Evolutionary conservation across 257 asterid species (phyloP).

Genomic region (Asclepias syriaca): DNA sequence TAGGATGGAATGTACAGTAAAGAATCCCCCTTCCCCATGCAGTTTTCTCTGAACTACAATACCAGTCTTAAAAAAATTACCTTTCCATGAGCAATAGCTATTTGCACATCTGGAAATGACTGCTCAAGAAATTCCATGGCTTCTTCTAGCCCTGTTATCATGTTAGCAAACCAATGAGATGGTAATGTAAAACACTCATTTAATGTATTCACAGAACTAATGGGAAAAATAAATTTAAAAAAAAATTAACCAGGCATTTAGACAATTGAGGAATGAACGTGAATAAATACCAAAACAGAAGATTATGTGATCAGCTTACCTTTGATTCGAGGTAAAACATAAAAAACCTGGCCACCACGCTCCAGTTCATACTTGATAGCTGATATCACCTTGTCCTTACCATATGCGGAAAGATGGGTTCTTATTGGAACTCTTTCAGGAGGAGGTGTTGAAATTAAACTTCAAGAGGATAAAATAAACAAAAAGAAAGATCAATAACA

Average conservation of each 20-base stretch:
- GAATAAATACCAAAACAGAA: not conserved
- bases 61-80: constrained; percentile 27
- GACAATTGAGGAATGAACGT: not conserved
- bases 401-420: constrained; percentile 80
- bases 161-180: constrained; percentile 16
- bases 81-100: constrained; percentile 98
- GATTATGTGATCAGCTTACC: constrained; percentile 35
- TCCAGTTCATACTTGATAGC: constrained; percentile 85
- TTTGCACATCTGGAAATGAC: constrained; percentile 67
- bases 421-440: constrained; percentile 98
- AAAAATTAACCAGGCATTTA: too few relatives aligned
- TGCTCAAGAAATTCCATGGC: constrained; percentile 72
- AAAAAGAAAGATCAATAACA: not conserved
- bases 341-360: constrained; percentile 92
- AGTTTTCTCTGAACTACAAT: not conserved
- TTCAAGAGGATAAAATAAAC: constrained; percentile 32
- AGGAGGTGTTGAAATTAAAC: constrained; percentile 92
- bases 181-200: not conserved
- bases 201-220: constrained; percentile 6
- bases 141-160: constrained; percentile 77
- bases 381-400: constrained; percentile 60
- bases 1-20: not conserved
- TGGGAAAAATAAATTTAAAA: too few relatives aligned
- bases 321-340: constrained; percentile 93
- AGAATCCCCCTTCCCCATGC: not conserved